These are phyloP conservation scores for Kodamaea restingae DNA, from an alignment of 805 yeast genomes.

Conservation along the genomic window DNA sequence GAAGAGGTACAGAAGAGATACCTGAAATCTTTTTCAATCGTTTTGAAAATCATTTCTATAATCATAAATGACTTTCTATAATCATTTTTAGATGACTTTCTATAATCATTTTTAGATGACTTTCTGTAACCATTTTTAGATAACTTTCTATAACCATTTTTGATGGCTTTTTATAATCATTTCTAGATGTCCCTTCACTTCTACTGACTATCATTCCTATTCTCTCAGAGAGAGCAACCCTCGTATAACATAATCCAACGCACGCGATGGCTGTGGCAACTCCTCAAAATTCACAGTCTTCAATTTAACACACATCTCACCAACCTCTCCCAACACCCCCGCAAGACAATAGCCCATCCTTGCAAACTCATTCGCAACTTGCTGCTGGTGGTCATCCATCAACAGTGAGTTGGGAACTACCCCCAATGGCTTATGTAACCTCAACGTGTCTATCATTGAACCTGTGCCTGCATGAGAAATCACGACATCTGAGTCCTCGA, in stretches of 20 bases:
- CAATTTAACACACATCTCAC: conserved; percentile 12
- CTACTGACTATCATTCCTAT: too few species aligned
- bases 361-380: conserved; percentile 49
- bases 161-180: too few species aligned
- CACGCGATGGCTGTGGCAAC: conserved; percentile 20
- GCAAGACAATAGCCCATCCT: conserved; percentile 6
- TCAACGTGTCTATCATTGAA: conserved; percentile 74
- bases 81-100: too few species aligned
- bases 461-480: conserved; percentile 93
- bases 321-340: conserved; percentile 3
- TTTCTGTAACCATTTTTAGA: too few species aligned
- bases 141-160: too few species aligned
- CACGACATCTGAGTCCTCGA: conserved; percentile 52
- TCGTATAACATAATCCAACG: neutral
- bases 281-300: conserved; percentile 10
- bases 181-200: too few species aligned
- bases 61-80: too few species aligned
- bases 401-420: conserved; percentile 67
- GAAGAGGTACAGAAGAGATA: neutral
- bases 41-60: too few species aligned
- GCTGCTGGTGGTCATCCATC: conserved; percentile 86
- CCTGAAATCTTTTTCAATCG: neutral
- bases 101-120: too few species aligned
- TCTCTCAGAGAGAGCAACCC: too few species aligned
- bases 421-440: conserved; percentile 52